A percentile compares a stretch with the other conserved stretches of the same genome.
These are phyloP conservation scores for Cladosporium colombiae DNA, from an alignment of 2,329 filamentous ascomycete genomes.

Conservation along the genomic window DNA sequence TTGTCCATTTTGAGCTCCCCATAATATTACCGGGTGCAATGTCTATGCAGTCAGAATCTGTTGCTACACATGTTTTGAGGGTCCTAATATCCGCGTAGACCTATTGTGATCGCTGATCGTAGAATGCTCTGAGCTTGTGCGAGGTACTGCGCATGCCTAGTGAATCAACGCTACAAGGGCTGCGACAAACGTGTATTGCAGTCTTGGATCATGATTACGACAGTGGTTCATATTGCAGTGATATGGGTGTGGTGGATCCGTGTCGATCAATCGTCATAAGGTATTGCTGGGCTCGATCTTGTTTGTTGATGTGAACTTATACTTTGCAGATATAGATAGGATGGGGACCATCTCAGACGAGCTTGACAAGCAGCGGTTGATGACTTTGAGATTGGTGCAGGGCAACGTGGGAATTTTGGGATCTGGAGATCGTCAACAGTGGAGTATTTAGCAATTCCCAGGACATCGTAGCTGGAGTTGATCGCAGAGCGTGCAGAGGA, in stretches of 20 bases:
- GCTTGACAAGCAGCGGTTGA: not conserved
- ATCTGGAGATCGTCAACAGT: not conserved
- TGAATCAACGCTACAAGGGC: not conserved
- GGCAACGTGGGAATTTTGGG: not conserved
- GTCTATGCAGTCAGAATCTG: too few relatives aligned
- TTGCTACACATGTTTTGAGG: too few relatives aligned
- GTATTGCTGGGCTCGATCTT: not conserved
- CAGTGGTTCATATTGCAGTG: not conserved
- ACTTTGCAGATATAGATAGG: not conserved
- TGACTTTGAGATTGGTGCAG: not conserved
- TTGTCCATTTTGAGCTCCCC: too few relatives aligned
- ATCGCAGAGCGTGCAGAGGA: not conserved
- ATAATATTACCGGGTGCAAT: too few relatives aligned
- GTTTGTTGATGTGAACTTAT: not conserved
- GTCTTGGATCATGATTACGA: not conserved
- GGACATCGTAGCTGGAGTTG: not conserved
- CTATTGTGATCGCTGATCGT: too few relatives aligned
- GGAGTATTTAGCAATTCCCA: not conserved
- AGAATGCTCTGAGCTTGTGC: too few relatives aligned
- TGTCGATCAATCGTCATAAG: not conserved
- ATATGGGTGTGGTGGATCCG: not conserved
- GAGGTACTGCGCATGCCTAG: not conserved
- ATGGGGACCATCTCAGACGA: not conserved
- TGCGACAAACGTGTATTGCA: not conserved
- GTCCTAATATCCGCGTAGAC: too few relatives aligned